Percentiles rank a stretch among this genome's conserved stretches.
Evolutionary conservation across 2,329 filamentous ascomycete genomes (phyloP).

Genomic region (Diaporthe citriasiana): DNA sequence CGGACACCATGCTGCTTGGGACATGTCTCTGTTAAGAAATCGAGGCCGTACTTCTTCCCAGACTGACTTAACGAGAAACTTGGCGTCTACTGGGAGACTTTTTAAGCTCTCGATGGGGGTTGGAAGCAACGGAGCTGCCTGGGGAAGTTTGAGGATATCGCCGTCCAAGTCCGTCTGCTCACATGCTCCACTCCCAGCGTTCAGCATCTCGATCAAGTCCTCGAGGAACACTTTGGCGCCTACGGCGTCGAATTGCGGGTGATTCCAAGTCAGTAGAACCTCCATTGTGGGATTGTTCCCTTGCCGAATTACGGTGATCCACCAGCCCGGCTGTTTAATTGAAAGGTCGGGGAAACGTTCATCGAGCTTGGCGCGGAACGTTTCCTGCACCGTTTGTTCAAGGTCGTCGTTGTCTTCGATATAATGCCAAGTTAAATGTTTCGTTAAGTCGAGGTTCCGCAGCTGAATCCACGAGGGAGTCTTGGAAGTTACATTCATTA

Average conservation of each 20-base stretch:
- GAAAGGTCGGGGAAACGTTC: slow-evolving; percentile 41
- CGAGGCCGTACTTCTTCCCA: slow-evolving; percentile 42
- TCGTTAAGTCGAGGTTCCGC: slow-evolving; percentile 41
- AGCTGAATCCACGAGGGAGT: slow-evolving; percentile 44
- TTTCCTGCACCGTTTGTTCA: slow-evolving; percentile 30
- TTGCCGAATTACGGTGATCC: slow-evolving; percentile 41
- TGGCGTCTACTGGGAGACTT: slow-evolving; percentile 24
- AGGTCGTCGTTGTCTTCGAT: slow-evolving; percentile 35
- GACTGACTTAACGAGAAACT: slow-evolving; percentile 23
- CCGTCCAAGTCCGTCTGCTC: slow-evolving; percentile 46
- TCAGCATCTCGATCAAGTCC: slow-evolving; percentile 49
- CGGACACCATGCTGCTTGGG: slow-evolving; percentile 44
- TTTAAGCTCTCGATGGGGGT: slow-evolving; percentile 46
- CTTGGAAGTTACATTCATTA: slow-evolving; percentile 41
- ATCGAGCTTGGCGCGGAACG: slow-evolving; percentile 41
- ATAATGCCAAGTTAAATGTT: slow-evolving; percentile 42
- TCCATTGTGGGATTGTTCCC: slow-evolving; percentile 40
- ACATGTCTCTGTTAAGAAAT: slow-evolving; percentile 40
- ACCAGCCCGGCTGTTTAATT: slow-evolving; percentile 41
- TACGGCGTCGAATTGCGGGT: slow-evolving; percentile 37
- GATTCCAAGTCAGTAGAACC: slow-evolving; percentile 42
- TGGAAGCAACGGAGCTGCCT: slow-evolving; percentile 47
- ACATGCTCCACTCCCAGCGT: slow-evolving; percentile 41
- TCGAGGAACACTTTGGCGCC: slow-evolving; percentile 42
- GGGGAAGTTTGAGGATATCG: slow-evolving; percentile 46